Base-by-base conservation (phyloP, 768 basidiomycete genomes). In the Hypholoma fasciculare region DNA sequence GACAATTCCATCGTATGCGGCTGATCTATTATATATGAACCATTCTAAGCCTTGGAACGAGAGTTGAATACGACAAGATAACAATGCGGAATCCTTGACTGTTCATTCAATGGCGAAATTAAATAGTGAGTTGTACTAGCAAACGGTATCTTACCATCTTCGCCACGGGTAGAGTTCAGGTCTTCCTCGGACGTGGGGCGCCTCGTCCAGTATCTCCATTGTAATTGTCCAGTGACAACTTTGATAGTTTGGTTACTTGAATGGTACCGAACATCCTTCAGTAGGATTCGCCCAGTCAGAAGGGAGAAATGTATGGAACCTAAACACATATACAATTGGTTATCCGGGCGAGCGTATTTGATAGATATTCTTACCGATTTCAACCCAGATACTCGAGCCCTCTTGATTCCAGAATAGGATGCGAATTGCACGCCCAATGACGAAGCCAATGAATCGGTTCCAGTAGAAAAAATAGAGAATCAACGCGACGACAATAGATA, bases 161-260 rank as follows among this genome's bases (percentile, higher is more conserved):
- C 86, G 52, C 77, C 81, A 26, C 76, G 76, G 65, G 59, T 72
- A 66, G 64, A 73, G 57, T 76, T 76, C 23, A 91, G 73, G 63
- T 92, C 90, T 49, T 88, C 84, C 62, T 88, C 89, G n/a, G 84
- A 81, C 8, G 89, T 84, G 2, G 94, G 89, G 40, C 81, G 76
- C 56, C 94, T 86, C 49, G 93, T 80, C 96, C 96, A 98, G 71
- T 96, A 98, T 61, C 93, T 82, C 94, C 96, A 98, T 63, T 89
- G 89, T 49, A 98, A 71, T 67, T 93, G 86, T 1, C 88, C 91
- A 72, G 93, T 92, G 48, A 93, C 84, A 51, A 94, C 81, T 60
- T 86, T 86, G 44, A 96, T 79, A 17, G 90, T 92, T 71, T 97
- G 90, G 72, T 96, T 98, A 68, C 92, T 90, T 1, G 94, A 96